Percentiles rank a stretch among this genome's conserved stretches.
phyloP scores from a whole-genome alignment of 2,329 filamentous ascomycete species.

The Ophiostoma sp. region DNA sequence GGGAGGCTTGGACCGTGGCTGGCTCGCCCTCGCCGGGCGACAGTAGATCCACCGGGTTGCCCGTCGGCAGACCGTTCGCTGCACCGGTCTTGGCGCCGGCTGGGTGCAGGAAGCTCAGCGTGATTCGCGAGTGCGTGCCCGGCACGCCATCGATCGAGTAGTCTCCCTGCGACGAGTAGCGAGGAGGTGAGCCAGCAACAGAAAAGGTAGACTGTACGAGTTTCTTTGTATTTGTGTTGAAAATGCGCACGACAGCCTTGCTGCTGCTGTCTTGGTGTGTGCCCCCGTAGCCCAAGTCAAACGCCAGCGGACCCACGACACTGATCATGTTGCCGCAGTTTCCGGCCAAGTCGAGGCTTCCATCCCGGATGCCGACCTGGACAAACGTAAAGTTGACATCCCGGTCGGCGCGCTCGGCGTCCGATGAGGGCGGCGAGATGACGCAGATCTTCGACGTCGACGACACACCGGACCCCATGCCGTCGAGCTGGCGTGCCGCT shows the following conservation, averaged over 20 bases:
- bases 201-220: constrained; percentile 38
- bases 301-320: constrained; percentile 60
- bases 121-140: constrained; percentile 35
- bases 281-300: constrained; percentile 41
- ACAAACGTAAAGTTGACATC: constrained; percentile 69
- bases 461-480: constrained; percentile 63
- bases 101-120: constrained; percentile 37
- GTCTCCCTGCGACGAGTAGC: constrained; percentile 32
- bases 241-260: constrained; percentile 48
- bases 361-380: constrained; percentile 58
- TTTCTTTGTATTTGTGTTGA: constrained; percentile 68
- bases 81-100: constrained; percentile 40
- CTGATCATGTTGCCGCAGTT: constrained; percentile 74
- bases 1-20: constrained; percentile 33
- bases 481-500: constrained; percentile 64
- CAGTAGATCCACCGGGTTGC: constrained; percentile 34
- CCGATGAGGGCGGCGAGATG: constrained; percentile 41
- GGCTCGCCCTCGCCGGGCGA: constrained; percentile 28
- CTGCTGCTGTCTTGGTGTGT: constrained; percentile 25
- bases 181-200: constrained; percentile 37
- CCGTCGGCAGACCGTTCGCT: constrained; percentile 36
- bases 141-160: constrained; percentile 40
- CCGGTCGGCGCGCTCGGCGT: constrained; percentile 29
- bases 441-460: constrained; percentile 67
- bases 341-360: constrained; percentile 57